These are phyloP conservation scores for Venturia carpophila DNA, from an alignment of 2,329 filamentous ascomycete species.

Conservation along the genomic window DNA sequence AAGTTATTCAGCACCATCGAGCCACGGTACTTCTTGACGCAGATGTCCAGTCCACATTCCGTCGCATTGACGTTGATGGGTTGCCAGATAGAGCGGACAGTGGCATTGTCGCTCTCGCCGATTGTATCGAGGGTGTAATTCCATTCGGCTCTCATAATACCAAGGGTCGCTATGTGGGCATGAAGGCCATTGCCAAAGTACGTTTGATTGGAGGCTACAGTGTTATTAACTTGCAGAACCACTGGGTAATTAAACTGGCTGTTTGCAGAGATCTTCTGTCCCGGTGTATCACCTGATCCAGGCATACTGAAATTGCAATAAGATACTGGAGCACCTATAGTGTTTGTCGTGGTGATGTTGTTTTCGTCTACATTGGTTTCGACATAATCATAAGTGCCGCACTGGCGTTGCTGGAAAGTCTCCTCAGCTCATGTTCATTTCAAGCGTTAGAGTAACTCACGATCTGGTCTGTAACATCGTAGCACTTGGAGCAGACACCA, in stretches of 20 bases:
- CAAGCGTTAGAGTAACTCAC: not conserved
- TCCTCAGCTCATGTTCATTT: not conserved
- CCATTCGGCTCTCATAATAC: conserved; percentile 7
- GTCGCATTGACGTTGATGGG: conserved; percentile 9
- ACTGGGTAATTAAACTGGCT: not conserved
- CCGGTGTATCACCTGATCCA: not conserved
- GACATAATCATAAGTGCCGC: conserved; percentile 8
- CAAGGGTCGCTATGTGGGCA: not conserved
- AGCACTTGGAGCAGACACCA: conserved; percentile 18
- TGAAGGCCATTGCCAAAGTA: conserved; percentile 13
- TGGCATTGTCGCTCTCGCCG: not conserved
- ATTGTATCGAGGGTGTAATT: not conserved
- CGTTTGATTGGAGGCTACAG: conserved; percentile 4
- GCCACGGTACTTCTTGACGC: conserved; percentile 14
- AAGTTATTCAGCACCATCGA: conserved; percentile 10
- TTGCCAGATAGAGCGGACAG: not conserved
- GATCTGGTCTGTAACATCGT: conserved; percentile 17
- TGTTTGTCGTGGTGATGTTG: not conserved
- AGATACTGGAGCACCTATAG: not conserved
- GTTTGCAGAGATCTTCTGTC: not conserved
- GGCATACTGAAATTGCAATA: conserved; percentile 12
- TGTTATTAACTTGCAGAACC: conserved; percentile 10
- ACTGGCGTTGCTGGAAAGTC: not conserved
- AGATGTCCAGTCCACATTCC: conserved; percentile 11
- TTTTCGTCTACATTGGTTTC: not conserved